Conservation (phyloP, 768 basidiomycete species). For the Coprinopsis sp. region DNA sequence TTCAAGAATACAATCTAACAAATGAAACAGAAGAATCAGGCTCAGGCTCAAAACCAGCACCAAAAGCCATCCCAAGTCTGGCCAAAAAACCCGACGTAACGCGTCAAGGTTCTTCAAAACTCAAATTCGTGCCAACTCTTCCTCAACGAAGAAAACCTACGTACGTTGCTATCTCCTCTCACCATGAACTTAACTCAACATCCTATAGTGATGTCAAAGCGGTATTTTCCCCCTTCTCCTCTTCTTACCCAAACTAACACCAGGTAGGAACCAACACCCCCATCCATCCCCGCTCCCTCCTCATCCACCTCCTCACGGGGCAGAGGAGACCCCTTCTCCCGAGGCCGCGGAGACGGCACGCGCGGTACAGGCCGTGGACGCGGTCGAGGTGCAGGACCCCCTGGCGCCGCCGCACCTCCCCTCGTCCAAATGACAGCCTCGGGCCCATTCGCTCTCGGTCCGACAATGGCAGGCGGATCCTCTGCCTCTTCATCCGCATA, state of each 20-base stretch:
- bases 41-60: conserved; percentile 17
- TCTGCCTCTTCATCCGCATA: too few species aligned
- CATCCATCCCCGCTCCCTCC: conserved; percentile 25
- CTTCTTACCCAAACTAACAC: too few species aligned
- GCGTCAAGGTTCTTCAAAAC: conserved; percentile 66
- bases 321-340: not conserved
- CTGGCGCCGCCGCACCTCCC: conserved; percentile 49
- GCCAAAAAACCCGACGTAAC: conserved; percentile 76
- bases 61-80: conserved; percentile 73
- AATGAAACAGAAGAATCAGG: conserved; percentile 20
- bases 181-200: conserved; percentile 5
- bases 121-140: conserved; percentile 77
- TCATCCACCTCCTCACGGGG: not conserved
- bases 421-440: conserved; percentile 76
- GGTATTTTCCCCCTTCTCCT: conserved; percentile 30
- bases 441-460: conserved; percentile 86
- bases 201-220: conserved; percentile 56
- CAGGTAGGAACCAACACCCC: conserved; percentile 46
- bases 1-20: conserved; percentile 5
- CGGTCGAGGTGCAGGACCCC: conserved; percentile 46
- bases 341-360: conserved; percentile 12
- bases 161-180: conserved; percentile 39
- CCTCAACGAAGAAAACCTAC: conserved; percentile 77
- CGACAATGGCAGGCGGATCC: conserved; percentile 60
- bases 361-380: conserved; percentile 40